These are phyloP conservation scores for Petunia secreta DNA, from an alignment of 257 asterid species.

Conservation along the genomic window DNA sequence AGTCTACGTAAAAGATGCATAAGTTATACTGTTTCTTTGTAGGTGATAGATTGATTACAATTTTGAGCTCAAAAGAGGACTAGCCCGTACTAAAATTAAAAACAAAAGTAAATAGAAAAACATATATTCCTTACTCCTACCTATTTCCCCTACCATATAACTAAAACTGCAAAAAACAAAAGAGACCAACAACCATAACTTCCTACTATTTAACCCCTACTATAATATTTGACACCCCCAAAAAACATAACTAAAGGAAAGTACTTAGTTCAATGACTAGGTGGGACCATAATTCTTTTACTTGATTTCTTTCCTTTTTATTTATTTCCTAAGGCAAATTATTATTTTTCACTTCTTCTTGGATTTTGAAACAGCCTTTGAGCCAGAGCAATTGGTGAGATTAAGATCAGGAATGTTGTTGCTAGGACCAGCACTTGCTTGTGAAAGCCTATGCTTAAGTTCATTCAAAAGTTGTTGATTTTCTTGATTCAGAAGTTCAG, in stretches of 20 bases:
- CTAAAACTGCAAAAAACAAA: neutral
- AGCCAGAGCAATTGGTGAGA: conserved; percentile 32
- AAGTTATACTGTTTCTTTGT: neutral
- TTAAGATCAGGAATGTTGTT: conserved; percentile 44
- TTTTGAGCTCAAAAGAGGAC: neutral
- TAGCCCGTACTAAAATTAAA: neutral
- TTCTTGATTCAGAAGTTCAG: conserved; percentile 82
- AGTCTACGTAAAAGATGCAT: neutral
- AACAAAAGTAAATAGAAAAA: neutral
- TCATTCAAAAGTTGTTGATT: conserved; percentile 67
- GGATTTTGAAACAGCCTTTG: conserved; percentile 49
- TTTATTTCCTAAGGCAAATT: neutral
- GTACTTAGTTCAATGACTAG: conserved; percentile 15
- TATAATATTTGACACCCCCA: conserved; percentile 16
- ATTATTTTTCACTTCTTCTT: conserved; percentile 40
- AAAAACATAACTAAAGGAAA: neutral
- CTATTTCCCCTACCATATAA: neutral
- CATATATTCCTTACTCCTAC: conserved; percentile 14
- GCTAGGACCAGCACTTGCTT: conserved; percentile 34
- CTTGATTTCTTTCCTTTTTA: neutral
- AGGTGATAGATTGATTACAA: conserved; percentile 8
- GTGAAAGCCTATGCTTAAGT: conserved; percentile 61
- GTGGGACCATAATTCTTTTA: conserved; percentile 17
- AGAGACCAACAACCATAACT: neutral
- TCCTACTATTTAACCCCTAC: neutral